Evolutionary conservation across 768 basidiomycete genomes (phyloP), one percentile per base, ranked within the genome.

Genomic region (Tulasnella sp.): DNA sequence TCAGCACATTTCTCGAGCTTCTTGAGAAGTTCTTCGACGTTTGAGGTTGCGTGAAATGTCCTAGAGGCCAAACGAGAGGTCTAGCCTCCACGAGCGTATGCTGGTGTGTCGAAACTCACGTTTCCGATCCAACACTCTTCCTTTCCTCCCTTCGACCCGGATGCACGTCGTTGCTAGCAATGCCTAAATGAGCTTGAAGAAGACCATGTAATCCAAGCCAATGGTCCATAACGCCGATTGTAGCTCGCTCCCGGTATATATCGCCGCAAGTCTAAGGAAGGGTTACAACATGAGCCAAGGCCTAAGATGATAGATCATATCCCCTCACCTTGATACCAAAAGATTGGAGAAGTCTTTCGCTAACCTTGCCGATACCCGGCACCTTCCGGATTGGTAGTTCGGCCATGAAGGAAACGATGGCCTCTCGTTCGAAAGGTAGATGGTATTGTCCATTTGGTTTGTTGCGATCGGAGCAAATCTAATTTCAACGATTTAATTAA

Each of bases 381-480:
- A 97, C 79, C 82, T 92, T 94, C 64, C 94, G 90, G 64, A 97
- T 93, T 0, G 94, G 87, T 19, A 98, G 87, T 69, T 91, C 88
- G 29, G 84, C 85, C 91, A 94, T 94, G 82, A 97, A 98, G 0
- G 83, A 83, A 69, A 87, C 86, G 79, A 98, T 91, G 9, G 86
- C 84, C 37, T 88, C 80, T 1, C 86, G 82, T 36, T 91, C 87
- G 79, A 91, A 93, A 2, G 88, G 83, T 31, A 97, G 87, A 79
- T 88, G 87, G 79, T 89, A 98, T 82, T 97, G 96, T 15, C 95
- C 96, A 80, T 97, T 93, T 2, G 96, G 96, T 83, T 98, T 98
- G 82, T 98, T 97, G 91, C 93, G 78, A 49, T 98, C 96, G 37
- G 96, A 97, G 82, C 93, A 96, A 40, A 97, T 96, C 93, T 96